phyloP scores from a whole-genome alignment of 225 moss, liverwort and hornwort genomes.

The Polytrichum commune region DNA sequence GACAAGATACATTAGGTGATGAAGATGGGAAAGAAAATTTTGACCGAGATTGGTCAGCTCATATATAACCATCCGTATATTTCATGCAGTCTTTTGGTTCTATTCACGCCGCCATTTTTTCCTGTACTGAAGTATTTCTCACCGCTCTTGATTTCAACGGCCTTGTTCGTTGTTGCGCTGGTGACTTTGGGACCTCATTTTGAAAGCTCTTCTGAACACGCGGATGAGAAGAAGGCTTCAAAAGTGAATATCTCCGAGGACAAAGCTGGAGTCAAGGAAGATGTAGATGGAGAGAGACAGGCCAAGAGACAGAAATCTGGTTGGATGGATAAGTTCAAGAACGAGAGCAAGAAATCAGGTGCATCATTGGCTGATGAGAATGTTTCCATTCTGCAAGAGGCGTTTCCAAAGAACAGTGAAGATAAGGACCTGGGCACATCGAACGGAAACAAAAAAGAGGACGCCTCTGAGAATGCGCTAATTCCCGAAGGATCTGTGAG shows the following conservation, averaged over 20 bases:
- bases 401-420: conserved; percentile 44
- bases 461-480: no score
- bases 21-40: conserved; percentile 42
- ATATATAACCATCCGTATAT: conserved; percentile 72
- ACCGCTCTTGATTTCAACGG: conserved; percentile 52
- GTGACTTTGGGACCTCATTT: conserved; percentile 71
- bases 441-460: no score
- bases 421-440: no score
- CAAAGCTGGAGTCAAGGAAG: neutral
- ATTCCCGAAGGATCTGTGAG: no score
- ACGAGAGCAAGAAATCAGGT: conserved; percentile 35
- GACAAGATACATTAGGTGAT: no score
- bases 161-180: conserved; percentile 41
- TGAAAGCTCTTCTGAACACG: conserved; percentile 42
- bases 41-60: conserved; percentile 49
- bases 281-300: conserved; percentile 12
- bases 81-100: conserved; percentile 52
- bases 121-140: conserved; percentile 47
- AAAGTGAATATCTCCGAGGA: conserved; percentile 26
- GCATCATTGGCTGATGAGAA: conserved; percentile 41
- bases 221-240: conserved; percentile 19
- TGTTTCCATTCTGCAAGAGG: conserved; percentile 61
- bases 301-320: conserved; percentile 21
- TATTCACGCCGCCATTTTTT: conserved; percentile 49
- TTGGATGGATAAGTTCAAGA: conserved; percentile 41